Conservation (phyloP, 116 monocot genomes). For the Trichopus zeylanicus region DNA sequence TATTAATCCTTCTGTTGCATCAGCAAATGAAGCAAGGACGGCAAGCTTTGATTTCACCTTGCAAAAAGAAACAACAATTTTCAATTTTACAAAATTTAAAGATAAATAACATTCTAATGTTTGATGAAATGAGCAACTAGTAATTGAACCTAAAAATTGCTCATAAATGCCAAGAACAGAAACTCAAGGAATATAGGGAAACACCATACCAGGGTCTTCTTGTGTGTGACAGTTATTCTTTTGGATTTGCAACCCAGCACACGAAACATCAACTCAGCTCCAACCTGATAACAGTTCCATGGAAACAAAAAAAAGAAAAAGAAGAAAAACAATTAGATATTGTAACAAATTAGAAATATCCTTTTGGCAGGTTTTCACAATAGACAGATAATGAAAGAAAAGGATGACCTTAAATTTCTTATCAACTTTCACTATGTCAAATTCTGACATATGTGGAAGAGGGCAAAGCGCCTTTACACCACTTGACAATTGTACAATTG, state of each 20-base stretch:
- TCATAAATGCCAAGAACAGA: background rate
- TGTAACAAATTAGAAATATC: background rate
- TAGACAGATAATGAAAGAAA: background rate
- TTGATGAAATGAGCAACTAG: background rate
- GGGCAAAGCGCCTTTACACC: slow-evolving; percentile 97
- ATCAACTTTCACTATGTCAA: slow-evolving; percentile 69
- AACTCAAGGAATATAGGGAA: background rate
- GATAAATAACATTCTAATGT: background rate
- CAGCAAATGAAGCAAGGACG: slow-evolving; percentile 71
- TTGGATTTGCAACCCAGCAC: slow-evolving; percentile 97
- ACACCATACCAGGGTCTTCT: slow-evolving; percentile 73
- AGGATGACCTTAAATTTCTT: slow-evolving; percentile 83
- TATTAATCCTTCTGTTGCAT: slow-evolving; percentile 74
- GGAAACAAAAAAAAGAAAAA: background rate
- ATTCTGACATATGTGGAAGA: slow-evolving; percentile 89
- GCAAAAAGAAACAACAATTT: background rate
- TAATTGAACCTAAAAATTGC: background rate
- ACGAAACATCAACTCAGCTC: slow-evolving; percentile 77
- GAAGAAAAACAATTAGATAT: background rate
- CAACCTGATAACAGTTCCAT: slow-evolving; percentile 41
- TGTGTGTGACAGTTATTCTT: slow-evolving; percentile 86
- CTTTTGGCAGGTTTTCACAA: background rate
- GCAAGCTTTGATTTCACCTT: slow-evolving; percentile 92
- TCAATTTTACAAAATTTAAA: background rate
- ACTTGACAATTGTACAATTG: slow-evolving; percentile 76